Base-by-base conservation (phyloP, 345 rosid genomes). In the Laguncularia racemosa region DNA sequence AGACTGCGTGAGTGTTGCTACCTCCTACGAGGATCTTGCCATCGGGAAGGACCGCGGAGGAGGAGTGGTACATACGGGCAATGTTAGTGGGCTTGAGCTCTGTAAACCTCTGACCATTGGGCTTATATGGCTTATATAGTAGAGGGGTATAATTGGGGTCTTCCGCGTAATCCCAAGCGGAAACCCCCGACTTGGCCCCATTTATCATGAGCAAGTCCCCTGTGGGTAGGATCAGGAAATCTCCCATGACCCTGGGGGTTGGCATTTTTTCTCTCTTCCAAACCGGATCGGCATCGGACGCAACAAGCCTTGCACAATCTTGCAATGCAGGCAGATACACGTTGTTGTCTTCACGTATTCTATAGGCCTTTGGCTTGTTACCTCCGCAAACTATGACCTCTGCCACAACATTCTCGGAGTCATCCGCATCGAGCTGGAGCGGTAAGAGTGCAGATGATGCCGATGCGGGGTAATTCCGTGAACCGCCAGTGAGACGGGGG, bases 191-290 rank as follows among this genome's bases (percentile, higher is more conserved):
- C 60, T 73, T 60, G n/a, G 83, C 97, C 4, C 99, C 99, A 16
- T 85, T 89, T 1, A 93, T 54, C 16, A 89, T 40, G 13, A 93
- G 75, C 8, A 85, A 53, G 16, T 87, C 95, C 28, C 89, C 99
- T 0, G 72, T 80, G 0, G 99, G 96, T 50, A 93, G 83, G 61
- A 81, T 44, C 20, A 79, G 72, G 67, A 80, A 63, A 60, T 93
- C 99, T 0, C 97, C 95, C 88, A 87, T 76, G 1, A 85, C 62
- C 16, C 97, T 69, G 45, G 88, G 75, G 0, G 78, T 64, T 0
- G 97, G 97, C 99, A 93, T 93, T 17, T 38, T 56, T 54, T 78
- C 84, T 2, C 55, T 76, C 64, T 68, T 68, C 99, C 99, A 89
- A 6, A 48, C 63, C 0, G 92, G 75, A 26, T 78, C 66, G 0